phyloP scores from a whole-genome alignment of 1,284 basidiomycete species.

The Kalmanozyma brasiliensis region DNA sequence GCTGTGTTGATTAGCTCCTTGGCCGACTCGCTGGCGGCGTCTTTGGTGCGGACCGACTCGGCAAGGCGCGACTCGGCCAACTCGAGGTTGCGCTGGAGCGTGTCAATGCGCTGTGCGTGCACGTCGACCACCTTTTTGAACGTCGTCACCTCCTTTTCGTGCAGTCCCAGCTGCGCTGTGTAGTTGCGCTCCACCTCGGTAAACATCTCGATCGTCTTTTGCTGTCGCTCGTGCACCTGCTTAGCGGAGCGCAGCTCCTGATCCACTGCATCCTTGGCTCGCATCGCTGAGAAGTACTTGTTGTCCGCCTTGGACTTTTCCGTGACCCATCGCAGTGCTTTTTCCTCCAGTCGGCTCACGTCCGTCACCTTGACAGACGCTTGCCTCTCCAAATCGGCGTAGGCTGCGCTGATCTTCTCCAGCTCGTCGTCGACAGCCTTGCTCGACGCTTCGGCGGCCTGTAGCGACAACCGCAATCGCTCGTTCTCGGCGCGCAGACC shows the following conservation, averaged over 20 bases:
- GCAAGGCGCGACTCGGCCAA: conserved; percentile 45
- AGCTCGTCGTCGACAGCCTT: conserved; percentile 78
- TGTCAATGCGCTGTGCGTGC: conserved; percentile 58
- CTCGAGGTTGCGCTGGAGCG: conserved; percentile 65
- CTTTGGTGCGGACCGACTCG: conserved; percentile 38
- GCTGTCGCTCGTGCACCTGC: conserved; percentile 80
- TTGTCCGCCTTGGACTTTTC: conserved; percentile 90
- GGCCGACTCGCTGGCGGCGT: conserved; percentile 47
- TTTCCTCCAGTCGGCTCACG: conserved; percentile 80
- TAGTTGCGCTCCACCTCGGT: conserved; percentile 76
- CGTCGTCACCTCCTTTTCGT: conserved; percentile 71
- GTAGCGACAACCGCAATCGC: conserved; percentile 70
- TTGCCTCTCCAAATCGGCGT: conserved; percentile 85
- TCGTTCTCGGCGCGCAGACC: conserved; percentile 72
- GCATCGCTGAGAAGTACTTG: conserved; percentile 91
- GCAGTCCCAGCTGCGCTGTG: conserved; percentile 73
- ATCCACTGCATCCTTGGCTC: conserved; percentile 84
- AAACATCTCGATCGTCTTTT: conserved; percentile 78
- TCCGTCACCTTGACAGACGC: conserved; percentile 87
- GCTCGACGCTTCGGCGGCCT: conserved; percentile 59
- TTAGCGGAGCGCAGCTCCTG: conserved; percentile 78
- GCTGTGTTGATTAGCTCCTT: conserved; percentile 48
- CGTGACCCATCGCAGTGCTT: conserved; percentile 71
- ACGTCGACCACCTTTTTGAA: conserved; percentile 51
- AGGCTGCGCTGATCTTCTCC: conserved; percentile 84